Percentiles rank a stretch among this genome's conserved stretches.
These are phyloP conservation scores for Dionaea muscipula DNA, from an alignment of 179 eudicot genomes.

Conservation along the genomic window DNA sequence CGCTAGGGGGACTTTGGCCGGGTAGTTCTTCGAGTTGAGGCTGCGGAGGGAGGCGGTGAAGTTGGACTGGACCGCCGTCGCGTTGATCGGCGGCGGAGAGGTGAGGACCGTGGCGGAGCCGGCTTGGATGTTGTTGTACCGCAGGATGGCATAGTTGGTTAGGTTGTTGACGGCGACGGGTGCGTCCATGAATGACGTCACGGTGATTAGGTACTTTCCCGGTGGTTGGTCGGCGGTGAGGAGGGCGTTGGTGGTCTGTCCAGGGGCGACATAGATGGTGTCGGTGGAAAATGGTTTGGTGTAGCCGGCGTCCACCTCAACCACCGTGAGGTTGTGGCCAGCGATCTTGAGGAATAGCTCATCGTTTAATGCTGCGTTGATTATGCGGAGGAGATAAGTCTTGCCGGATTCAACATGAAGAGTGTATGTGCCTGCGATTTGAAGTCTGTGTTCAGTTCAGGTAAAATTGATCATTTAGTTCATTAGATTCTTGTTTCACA, in stretches of 20 bases:
- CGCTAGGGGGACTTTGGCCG: slow-evolving; percentile 32
- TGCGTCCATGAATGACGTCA: slow-evolving; percentile 54
- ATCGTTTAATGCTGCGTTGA: slow-evolving; percentile 67
- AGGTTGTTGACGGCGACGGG: slow-evolving; percentile 37
- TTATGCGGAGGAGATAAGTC: slow-evolving; percentile 45
- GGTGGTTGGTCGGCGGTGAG: slow-evolving; percentile 29
- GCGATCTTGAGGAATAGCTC: slow-evolving; percentile 66
- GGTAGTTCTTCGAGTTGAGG: slow-evolving; percentile 40
- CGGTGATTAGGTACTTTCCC: slow-evolving; percentile 38
- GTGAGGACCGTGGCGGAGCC: slow-evolving; percentile 23
- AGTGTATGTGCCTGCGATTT: slow-evolving; percentile 31
- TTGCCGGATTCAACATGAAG: slow-evolving; percentile 42
- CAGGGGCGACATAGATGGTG: slow-evolving; percentile 55
- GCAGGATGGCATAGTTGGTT: slow-evolving; percentile 29
- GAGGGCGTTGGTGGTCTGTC: slow-evolving; percentile 70
- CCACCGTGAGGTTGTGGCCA: slow-evolving; percentile 39
- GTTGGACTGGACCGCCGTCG: slow-evolving; percentile 26
- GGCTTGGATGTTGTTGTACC: slow-evolving; percentile 22
- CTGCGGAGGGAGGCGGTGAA: slow-evolving; percentile 33
- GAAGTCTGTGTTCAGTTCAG: background rate
- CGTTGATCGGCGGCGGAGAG: slow-evolving; percentile 29
- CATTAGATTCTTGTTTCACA: background rate
- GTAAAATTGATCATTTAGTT: background rate
- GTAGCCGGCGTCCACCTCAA: slow-evolving; percentile 61
- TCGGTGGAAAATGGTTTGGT: slow-evolving; percentile 49